Evolutionary conservation across 257 asterid genomes (phyloP), one percentile per base, ranked within the genome.

Genomic region (Ilex aquifolium): DNA sequence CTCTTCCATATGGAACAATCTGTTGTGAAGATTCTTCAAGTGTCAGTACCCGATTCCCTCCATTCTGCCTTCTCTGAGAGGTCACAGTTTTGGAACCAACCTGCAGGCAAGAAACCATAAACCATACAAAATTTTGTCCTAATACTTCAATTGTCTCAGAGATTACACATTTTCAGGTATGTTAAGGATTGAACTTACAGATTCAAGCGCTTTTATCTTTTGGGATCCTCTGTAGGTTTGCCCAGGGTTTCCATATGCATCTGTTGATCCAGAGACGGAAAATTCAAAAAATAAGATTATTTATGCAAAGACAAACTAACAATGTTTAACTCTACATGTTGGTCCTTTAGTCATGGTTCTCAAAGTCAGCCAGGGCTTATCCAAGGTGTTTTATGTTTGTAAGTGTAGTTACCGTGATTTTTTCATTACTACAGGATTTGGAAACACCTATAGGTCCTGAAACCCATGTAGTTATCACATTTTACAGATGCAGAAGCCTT

Each of bases 1-100:
- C 83, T 31, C 69, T 68, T 48, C 74, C 86, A n/a, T 83, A 86
- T 50, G 81, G 77, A 63, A 89, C 86, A 11, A 84, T 65, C 79
- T 89, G 95, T 65, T 71, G 85, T 31, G 95, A 78, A 21, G 88
- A 65, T 57, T 82, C 94, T 39, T 72, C 72, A 51, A 32, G 62
- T 2, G 57, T 66, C 49, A 74, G 71, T n/a, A 83, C 65, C 70
- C 79, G 61, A 58, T 59, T 76, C 65, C 77, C 44, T 62, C 66
- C 65, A 31, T 59, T 62, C 13, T 81, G 65, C 75, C 74, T 72
- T 74, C 79, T 73, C 60, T 68, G 54, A n/a, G 80, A 66, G 61
- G 62, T 83, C 69, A 85, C 83, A 58, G 76, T 39, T 63, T 15
- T 64, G 16, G 79, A 63, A 74, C 83, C 75, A 50, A 70, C 75